A percentile compares a stretch with the other conserved stretches of the same genome.
These are phyloP conservation scores for Pyrenochaeta sp. DNA, from an alignment of 2,329 filamentous ascomycete species.

Conservation along the genomic window DNA sequence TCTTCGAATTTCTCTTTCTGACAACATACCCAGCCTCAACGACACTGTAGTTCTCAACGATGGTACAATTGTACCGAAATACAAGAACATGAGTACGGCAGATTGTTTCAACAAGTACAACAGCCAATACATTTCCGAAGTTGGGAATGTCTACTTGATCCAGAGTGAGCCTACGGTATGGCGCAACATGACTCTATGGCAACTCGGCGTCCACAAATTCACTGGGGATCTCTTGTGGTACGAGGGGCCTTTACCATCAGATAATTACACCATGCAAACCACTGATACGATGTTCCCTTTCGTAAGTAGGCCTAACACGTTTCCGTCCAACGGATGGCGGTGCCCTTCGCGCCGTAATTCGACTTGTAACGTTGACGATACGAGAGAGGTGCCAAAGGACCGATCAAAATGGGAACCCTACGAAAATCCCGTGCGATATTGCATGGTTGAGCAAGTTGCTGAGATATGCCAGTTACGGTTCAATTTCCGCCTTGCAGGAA, in stretches of 20 bases:
- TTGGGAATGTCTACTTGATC: slow-evolving; percentile 23
- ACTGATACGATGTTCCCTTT: slow-evolving; percentile 5
- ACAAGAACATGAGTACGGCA: slow-evolving; percentile 3
- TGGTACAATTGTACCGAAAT: neutral
- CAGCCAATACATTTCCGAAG: slow-evolving; percentile 16
- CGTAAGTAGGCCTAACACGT: slow-evolving; percentile 5
- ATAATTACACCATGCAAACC: neutral
- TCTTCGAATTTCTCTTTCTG: neutral
- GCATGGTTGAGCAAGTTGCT: slow-evolving; percentile 24
- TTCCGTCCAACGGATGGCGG: slow-evolving; percentile 22
- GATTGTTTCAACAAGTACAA: slow-evolving; percentile 19
- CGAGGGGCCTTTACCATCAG: neutral
- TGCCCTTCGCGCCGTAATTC: slow-evolving; percentile 10
- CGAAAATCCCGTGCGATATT: slow-evolving; percentile 20
- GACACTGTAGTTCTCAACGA: neutral
- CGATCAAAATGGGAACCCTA: slow-evolving; percentile 19
- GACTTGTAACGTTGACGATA: slow-evolving; percentile 10
- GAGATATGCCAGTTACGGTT: slow-evolving; percentile 39
- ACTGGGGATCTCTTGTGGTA: slow-evolving; percentile 1
- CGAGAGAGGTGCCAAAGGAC: slow-evolving; percentile 10
- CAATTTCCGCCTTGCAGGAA: slow-evolving; percentile 31
- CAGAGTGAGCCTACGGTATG: slow-evolving; percentile 13
- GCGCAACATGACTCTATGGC: slow-evolving; percentile 6
- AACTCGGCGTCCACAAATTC: neutral
- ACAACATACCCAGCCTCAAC: neutral